phyloP scores from a whole-genome alignment of 805 yeast genomes.

The Lipomyces japonicus region DNA sequence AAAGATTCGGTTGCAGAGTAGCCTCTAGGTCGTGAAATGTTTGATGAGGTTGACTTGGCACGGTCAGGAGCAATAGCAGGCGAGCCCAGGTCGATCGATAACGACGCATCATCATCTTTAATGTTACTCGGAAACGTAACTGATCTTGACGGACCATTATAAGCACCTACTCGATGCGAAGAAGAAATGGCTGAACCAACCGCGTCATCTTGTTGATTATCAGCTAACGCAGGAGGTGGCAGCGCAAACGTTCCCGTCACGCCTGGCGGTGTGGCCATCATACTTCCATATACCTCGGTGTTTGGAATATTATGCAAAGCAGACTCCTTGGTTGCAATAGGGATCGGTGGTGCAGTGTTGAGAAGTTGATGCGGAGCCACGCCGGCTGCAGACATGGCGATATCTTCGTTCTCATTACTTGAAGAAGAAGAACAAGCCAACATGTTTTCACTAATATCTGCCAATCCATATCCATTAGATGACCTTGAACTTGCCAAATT shows the following conservation, averaged over 20 bases:
- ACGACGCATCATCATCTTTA: conserved; percentile 4
- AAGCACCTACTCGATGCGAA: background rate
- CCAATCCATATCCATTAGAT: too few relatives aligned
- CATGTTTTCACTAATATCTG: too few relatives aligned
- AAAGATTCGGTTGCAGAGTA: too few relatives aligned
- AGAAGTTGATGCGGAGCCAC: conserved; percentile 24
- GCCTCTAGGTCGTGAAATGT: too few relatives aligned
- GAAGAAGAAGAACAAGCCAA: too few relatives aligned
- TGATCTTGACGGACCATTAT: conserved; percentile 7
- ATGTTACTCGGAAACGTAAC: conserved; percentile 17
- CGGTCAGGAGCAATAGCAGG: conserved; percentile 16
- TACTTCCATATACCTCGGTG: conserved; percentile 17
- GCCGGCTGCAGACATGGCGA: conserved; percentile 8
- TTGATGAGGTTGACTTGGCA: too few relatives aligned
- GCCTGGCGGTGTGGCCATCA: conserved; percentile 27
- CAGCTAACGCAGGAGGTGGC: conserved; percentile 24
- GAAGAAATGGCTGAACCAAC: background rate
- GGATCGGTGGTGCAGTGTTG: conserved; percentile 6
- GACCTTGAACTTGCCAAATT: too few relatives aligned
- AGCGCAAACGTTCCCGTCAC: conserved; percentile 2
- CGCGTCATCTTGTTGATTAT: background rate
- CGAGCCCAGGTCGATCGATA: conserved; percentile 16
- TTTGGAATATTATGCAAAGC: background rate
- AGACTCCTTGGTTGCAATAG: conserved; percentile 10
- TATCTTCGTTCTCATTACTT: background rate